Evolutionary conservation across 176 grass and related monocot species (phyloP).

Genomic region (Saccharum spontaneum): DNA sequence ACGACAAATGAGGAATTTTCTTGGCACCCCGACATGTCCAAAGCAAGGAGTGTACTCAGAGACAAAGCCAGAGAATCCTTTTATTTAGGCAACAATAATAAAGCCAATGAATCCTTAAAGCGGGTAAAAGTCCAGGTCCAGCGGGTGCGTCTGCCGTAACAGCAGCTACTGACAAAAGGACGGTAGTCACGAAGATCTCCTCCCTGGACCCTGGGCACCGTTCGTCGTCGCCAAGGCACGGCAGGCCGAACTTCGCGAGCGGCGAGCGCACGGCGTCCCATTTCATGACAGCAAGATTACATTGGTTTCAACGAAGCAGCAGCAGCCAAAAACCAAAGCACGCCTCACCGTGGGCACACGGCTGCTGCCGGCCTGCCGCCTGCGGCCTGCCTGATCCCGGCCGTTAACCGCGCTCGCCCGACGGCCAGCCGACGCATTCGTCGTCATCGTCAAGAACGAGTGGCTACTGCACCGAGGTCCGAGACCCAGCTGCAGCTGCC

Average conservation of each 20-base stretch:
- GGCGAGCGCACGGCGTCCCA: background rate
- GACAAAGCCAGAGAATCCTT: background rate
- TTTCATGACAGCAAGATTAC: background rate
- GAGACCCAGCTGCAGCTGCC: too few relatives aligned
- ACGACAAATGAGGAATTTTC: background rate
- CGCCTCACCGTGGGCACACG: background rate
- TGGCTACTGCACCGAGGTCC: background rate
- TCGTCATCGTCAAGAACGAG: background rate
- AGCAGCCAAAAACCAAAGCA: background rate
- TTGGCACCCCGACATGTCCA: background rate
- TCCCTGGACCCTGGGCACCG: background rate
- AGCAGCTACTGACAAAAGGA: constrained; percentile 14
- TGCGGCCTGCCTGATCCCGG: background rate
- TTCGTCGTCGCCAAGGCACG: background rate
- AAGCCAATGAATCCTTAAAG: background rate
- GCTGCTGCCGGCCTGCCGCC: constrained; percentile 4
- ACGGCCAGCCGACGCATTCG: background rate
- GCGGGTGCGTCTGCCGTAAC: background rate
- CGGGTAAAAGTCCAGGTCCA: background rate
- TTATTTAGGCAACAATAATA: background rate
- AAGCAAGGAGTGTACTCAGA: background rate
- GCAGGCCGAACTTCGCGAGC: background rate
- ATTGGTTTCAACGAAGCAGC: background rate
- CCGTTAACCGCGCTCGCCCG: background rate
- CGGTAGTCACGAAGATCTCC: constrained; percentile 6